Conservation (phyloP, 1,284 basidiomycete species). For the Ganoderma lingzhi region DNA sequence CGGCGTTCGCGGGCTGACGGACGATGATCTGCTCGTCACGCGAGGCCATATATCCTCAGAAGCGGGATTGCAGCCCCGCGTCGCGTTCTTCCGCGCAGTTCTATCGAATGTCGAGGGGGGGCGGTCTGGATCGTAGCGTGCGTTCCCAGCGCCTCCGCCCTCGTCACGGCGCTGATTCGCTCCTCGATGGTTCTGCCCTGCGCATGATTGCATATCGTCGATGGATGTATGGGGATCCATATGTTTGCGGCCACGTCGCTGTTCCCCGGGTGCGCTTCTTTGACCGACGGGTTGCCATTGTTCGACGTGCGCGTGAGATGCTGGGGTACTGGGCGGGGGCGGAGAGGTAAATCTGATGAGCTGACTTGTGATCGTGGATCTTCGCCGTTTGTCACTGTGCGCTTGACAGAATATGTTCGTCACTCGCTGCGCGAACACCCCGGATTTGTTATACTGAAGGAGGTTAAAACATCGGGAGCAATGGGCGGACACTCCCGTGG, state of each 20-base stretch:
- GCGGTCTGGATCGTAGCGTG: conserved; percentile 15
- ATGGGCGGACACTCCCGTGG: background rate
- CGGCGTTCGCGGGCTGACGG: conserved; percentile 15
- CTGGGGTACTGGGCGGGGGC: conserved; percentile 6
- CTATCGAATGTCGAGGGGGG: background rate
- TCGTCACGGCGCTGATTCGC: conserved; percentile 14
- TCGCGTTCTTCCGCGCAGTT: background rate
- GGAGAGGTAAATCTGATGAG: conserved; percentile 20
- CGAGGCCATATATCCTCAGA: conserved; percentile 11
- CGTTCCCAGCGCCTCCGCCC: conserved; percentile 9
- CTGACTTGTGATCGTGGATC: conserved; percentile 28
- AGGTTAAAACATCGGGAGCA: background rate
- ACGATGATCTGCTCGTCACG: conserved; percentile 2
- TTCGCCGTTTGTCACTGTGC: conserved; percentile 6
- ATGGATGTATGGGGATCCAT: conserved; percentile 11
- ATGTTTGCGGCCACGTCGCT: conserved; percentile 13
- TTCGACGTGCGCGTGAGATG: conserved; percentile 2
- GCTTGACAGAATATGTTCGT: conserved; percentile 17
- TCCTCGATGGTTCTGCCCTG: background rate
- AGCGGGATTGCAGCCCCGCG: background rate
- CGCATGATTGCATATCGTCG: conserved; percentile 4
- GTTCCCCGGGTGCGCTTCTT: conserved; percentile 7
- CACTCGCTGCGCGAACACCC: conserved; percentile 6
- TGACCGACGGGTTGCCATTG: background rate
- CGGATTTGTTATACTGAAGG: background rate